phyloP scores from a whole-genome alignment of 768 basidiomycete genomes.

The Tulasnella calospora region DNA sequence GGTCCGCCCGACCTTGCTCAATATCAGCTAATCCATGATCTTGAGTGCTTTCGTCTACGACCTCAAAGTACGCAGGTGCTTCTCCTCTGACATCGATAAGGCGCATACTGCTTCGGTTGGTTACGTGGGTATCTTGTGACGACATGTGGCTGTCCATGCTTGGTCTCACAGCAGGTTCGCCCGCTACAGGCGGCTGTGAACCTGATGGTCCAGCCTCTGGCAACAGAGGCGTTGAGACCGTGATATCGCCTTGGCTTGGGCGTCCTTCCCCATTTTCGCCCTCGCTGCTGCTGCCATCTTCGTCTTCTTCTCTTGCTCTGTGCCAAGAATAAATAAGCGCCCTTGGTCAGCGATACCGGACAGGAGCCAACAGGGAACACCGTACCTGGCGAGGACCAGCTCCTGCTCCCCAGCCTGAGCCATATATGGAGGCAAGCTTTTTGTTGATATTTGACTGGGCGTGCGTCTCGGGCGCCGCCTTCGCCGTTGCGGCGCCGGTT shows the following conservation, averaged over 20 bases:
- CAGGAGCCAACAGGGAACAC: not conserved
- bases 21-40: not conserved
- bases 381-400: slow-evolving; percentile 58
- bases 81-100: slow-evolving; percentile 49
- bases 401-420: slow-evolving; percentile 82
- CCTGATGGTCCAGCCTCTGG: not conserved
- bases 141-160: slow-evolving; percentile 23
- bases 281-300: not conserved
- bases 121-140: slow-evolving; percentile 19
- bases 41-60: slow-evolving; percentile 35
- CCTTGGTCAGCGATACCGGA: not conserved
- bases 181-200: not conserved
- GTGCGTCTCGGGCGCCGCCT: slow-evolving; percentile 52
- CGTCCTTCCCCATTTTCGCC: not conserved
- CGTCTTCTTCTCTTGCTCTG: slow-evolving; percentile 6
- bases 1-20: not conserved
- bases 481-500: slow-evolving; percentile 38
- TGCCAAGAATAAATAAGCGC: not conserved
- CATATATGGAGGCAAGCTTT: slow-evolving; percentile 70
- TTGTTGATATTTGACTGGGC: slow-evolving; percentile 75
- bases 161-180: slow-evolving; percentile 15
- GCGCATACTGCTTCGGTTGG: slow-evolving; percentile 1
- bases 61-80: slow-evolving; percentile 64
- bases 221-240: slow-evolving; percentile 19
- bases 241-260: not conserved